Percentiles rank a stretch among this genome's conserved stretches.
These are phyloP conservation scores for Trichoderma asperelloides DNA, from an alignment of 495 filamentous ascomycete species.

Conservation along the genomic window DNA sequence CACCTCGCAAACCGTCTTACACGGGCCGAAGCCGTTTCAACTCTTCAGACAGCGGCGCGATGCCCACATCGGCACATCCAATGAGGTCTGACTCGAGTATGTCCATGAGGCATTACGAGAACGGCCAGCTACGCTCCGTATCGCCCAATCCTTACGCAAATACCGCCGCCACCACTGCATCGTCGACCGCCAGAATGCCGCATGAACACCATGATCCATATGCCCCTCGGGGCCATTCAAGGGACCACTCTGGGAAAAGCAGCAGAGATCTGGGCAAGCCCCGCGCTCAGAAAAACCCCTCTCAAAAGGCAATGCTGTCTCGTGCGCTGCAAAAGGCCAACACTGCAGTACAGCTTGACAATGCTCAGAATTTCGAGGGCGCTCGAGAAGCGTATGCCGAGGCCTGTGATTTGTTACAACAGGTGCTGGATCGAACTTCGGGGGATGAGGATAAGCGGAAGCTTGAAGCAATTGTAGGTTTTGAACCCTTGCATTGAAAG, in stretches of 20 bases:
- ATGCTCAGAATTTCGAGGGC: slow-evolving; percentile 87
- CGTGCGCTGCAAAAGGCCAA: slow-evolving; percentile 91
- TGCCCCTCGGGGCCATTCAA: slow-evolving; percentile 18
- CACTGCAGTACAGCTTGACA: slow-evolving; percentile 87
- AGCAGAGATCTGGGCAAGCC: slow-evolving; percentile 34
- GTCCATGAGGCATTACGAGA: neutral
- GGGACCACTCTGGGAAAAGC: slow-evolving; percentile 39
- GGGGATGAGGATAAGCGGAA: slow-evolving; percentile 78
- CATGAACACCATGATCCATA: slow-evolving; percentile 21
- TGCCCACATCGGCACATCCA: neutral
- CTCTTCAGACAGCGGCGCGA: neutral
- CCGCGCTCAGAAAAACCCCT: slow-evolving; percentile 37
- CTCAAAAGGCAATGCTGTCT: slow-evolving; percentile 87
- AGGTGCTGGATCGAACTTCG: slow-evolving; percentile 76
- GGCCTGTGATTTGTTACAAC: slow-evolving; percentile 72
- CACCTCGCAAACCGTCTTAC: slow-evolving; percentile 1
- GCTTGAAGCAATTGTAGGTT: slow-evolving; percentile 80
- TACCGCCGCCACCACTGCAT: neutral
- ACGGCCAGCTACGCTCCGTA: neutral
- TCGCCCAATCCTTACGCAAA: neutral
- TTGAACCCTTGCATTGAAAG: neutral
- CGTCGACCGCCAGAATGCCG: slow-evolving; percentile 6
- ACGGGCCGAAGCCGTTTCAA: neutral
- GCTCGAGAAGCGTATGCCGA: slow-evolving; percentile 87
- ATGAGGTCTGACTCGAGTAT: neutral